Conservation (phyloP, 139 green algal genomes). For the Chlorella sp. region DNA sequence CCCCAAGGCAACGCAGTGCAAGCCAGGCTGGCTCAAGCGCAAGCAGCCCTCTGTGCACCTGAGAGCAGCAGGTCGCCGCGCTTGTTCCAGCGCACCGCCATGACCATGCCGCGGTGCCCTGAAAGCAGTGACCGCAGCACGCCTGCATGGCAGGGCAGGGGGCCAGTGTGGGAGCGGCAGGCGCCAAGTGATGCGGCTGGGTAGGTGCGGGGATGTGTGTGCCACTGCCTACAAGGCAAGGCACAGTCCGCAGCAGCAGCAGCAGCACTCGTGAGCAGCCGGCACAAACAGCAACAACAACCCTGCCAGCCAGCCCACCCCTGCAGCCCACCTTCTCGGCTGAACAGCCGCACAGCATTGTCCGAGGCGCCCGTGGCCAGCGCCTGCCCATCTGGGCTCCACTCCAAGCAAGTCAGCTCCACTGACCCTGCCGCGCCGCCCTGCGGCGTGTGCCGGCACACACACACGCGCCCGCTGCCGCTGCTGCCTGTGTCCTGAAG, state of each 20-base stretch:
- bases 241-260: not conserved
- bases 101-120: constrained; percentile 88
- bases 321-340: constrained; percentile 70
- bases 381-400: constrained; percentile 83
- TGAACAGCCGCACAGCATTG: constrained; percentile 87
- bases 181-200: not conserved
- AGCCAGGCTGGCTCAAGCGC: no score
- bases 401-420: constrained; percentile 96
- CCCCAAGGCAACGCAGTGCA: not conserved
- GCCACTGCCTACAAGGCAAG: no score
- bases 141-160: constrained; percentile 42
- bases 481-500: constrained; percentile 45
- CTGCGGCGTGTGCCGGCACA: constrained; percentile 20
- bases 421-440: constrained; percentile 32
- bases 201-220: no score
- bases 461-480: constrained; percentile 15
- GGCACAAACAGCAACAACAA: not conserved
- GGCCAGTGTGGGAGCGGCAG: not conserved
- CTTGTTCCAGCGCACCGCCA: constrained; percentile 95
- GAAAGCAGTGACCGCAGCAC: constrained; percentile 80
- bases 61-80: constrained; percentile 88
- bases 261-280: not conserved
- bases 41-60: constrained; percentile 1
- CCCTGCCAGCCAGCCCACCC: not conserved
- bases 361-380: constrained; percentile 93